Evolutionary conservation across 108 stramenopile genomes (phyloP).

Genomic region (Cyclostephanos tholiformis): DNA sequence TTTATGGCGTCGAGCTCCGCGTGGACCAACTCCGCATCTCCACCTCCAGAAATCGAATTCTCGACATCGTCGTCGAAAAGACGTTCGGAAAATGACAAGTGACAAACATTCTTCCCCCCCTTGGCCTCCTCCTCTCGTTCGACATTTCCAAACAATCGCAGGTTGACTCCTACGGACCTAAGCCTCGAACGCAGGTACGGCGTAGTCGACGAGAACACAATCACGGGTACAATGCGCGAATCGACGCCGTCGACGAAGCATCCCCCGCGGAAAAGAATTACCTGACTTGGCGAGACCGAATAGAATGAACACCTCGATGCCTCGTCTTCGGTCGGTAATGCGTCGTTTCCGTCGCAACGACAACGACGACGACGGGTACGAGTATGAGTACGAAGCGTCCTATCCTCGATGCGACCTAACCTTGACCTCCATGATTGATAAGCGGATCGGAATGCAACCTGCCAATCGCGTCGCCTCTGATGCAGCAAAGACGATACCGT

Average conservation of each 20-base stretch:
- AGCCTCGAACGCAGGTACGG: constrained; percentile 35
- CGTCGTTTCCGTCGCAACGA: not conserved
- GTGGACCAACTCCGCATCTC: constrained; percentile 23
- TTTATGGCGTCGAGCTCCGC: constrained; percentile 72
- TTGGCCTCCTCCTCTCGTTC: not conserved
- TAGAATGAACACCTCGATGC: constrained; percentile 51
- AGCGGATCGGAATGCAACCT: constrained; percentile 49
- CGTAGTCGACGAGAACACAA: constrained; percentile 57
- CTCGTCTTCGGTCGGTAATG: constrained; percentile 13
- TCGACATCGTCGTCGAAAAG: constrained; percentile 10
- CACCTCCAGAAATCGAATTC: not conserved
- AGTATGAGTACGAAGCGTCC: not conserved
- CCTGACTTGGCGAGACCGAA: constrained; percentile 33
- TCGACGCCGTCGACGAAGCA: not conserved
- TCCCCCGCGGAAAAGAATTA: constrained; percentile 46
- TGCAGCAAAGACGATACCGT: constrained; percentile 25
- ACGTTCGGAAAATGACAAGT: constrained; percentile 21
- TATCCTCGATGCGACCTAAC: constrained; percentile 18
- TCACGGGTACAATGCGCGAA: constrained; percentile 30
- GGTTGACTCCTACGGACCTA: constrained; percentile 38
- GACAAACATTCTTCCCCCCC: not conserved
- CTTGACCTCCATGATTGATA: constrained; percentile 47
- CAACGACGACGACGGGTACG: not conserved
- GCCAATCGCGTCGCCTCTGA: constrained; percentile 52
- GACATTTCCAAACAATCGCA: constrained; percentile 13